These are phyloP conservation scores for Pichia cactophila DNA, from an alignment of 1,139 yeast species.

Conservation along the genomic window DNA sequence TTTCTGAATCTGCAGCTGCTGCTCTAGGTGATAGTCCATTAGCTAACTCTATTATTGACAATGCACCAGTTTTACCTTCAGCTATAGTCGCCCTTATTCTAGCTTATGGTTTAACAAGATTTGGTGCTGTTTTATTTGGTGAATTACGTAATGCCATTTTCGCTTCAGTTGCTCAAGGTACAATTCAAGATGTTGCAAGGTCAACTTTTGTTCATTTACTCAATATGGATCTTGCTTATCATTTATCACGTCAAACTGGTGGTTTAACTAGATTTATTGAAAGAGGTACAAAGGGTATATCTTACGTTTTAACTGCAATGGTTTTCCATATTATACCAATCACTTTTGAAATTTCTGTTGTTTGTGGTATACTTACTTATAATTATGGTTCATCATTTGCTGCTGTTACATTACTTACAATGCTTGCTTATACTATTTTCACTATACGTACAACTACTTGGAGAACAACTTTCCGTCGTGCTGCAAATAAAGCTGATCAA, in stretches of 20 bases:
- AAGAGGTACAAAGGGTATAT: conserved; percentile 95
- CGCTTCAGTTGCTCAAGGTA: conserved; percentile 92
- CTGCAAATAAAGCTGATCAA: conserved; percentile 91
- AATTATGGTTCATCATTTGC: conserved; percentile 89
- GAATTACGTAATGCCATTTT: conserved; percentile 91
- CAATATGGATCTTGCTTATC: conserved; percentile 83
- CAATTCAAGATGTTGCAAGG: conserved; percentile 83
- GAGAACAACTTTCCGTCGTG: conserved; percentile 88
- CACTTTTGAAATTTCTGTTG: conserved; percentile 83
- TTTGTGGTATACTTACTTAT: conserved; percentile 87
- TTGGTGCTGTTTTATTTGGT: conserved; percentile 91
- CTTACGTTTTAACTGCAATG: conserved; percentile 89
- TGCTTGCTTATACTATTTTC: conserved; percentile 79
- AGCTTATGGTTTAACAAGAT: conserved; percentile 90
- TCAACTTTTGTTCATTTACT: conserved; percentile 81
- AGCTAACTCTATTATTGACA: conserved; percentile 9
- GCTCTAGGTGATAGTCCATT: conserved; percentile 10
- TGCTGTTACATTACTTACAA: conserved; percentile 77
- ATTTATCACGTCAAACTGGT: conserved; percentile 87
- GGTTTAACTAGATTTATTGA: conserved; percentile 95
- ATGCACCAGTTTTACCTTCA: conserved; percentile 37
- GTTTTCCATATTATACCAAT: conserved; percentile 94
- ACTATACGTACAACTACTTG: conserved; percentile 92
- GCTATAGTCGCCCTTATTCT: conserved; percentile 67
- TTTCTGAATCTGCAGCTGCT: conserved; percentile 38